Base-by-base conservation (phyloP, 768 basidiomycete genomes). In the Trametes meyenii region DNA sequence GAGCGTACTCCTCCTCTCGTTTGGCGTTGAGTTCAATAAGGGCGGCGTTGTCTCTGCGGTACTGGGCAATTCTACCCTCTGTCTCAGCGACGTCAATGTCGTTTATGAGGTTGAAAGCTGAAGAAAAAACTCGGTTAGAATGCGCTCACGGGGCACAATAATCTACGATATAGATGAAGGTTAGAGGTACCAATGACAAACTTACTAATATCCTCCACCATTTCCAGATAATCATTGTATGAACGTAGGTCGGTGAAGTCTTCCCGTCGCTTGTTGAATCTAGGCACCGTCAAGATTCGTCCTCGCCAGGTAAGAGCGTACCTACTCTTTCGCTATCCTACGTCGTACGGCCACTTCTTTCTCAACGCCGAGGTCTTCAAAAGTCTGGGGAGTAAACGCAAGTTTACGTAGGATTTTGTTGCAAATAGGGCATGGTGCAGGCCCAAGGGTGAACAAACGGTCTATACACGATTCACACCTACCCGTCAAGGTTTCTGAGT, bases 401-500 rank as follows among this genome's bases (percentile, higher is more conserved):
- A 94, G 83, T 72, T 98, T 98, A 19, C 97, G 79, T 52, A 98
- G 81, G 17, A 90, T 84, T 69, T 88, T 92, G 55, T 83, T 85
- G 74, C 97, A 99, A 58, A 94, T 87, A 17, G 97, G 97, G 80
- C 97, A 98, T 3, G 94, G 94, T 2, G 94, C 95, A 2, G 97
- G 96, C 2, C 96, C 96, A 4, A 98, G 84, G 1, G 95, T 96
- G 75, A 96, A 99, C 42, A 98, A 74, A 8, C 96, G 86, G 74
- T 98, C 97, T 69, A 99, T 97, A 74, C 97, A 99, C 1, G 93
- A 94, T 78, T 98, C 96, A 77, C 97, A 98, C 93, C 95, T 96
- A 46, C 13, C 5, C n/a, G 19, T 13, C 14, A 19, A 21, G 19
- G 17, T 16, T 1, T 21, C 23, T 52, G n/a, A 40, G 36, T 7